Conservation (phyloP, 768 basidiomycete species). For the Boletellus emodensis region DNA sequence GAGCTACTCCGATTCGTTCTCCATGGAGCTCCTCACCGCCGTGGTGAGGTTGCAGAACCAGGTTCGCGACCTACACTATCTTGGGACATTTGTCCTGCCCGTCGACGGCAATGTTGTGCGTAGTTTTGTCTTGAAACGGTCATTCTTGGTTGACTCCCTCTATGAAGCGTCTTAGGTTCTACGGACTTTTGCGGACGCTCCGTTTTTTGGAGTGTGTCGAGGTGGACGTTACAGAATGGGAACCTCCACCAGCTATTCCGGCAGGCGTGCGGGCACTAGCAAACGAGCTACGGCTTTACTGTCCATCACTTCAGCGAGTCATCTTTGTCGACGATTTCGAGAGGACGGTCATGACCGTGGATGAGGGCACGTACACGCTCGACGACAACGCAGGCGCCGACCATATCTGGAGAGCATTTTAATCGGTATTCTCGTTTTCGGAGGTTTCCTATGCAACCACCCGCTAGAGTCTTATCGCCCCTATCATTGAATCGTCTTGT, state of each 20-base stretch:
- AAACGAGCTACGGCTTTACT: slow-evolving; percentile 59
- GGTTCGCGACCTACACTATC: slow-evolving; percentile 45
- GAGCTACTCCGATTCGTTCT: slow-evolving; percentile 50
- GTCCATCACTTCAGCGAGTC: slow-evolving; percentile 45
- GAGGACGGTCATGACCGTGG: slow-evolving; percentile 43
- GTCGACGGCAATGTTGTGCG: slow-evolving; percentile 36
- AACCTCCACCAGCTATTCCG: slow-evolving; percentile 49
- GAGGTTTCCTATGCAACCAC: neutral
- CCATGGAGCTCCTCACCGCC: slow-evolving; percentile 46
- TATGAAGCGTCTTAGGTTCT: slow-evolving; percentile 56
- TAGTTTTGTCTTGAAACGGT: slow-evolving; percentile 14
- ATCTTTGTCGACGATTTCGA: slow-evolving; percentile 66
- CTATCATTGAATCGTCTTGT: slow-evolving; percentile 2
- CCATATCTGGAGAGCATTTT: slow-evolving; percentile 32
- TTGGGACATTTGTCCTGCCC: slow-evolving; percentile 64
- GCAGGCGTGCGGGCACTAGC: slow-evolving; percentile 56
- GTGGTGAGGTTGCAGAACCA: slow-evolving; percentile 36
- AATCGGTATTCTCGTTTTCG: slow-evolving; percentile 12
- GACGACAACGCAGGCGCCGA: slow-evolving; percentile 26
- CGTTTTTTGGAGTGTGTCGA: slow-evolving; percentile 51
- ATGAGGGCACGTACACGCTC: slow-evolving; percentile 28
- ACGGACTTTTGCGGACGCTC: slow-evolving; percentile 54
- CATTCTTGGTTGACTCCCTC: slow-evolving; percentile 2
- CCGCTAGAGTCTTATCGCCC: slow-evolving; percentile 1
- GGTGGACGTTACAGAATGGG: slow-evolving; percentile 64